These are phyloP conservation scores for Trichosporon coremiiforme DNA, from an alignment of 1,284 basidiomycete species.

Conservation along the genomic window DNA sequence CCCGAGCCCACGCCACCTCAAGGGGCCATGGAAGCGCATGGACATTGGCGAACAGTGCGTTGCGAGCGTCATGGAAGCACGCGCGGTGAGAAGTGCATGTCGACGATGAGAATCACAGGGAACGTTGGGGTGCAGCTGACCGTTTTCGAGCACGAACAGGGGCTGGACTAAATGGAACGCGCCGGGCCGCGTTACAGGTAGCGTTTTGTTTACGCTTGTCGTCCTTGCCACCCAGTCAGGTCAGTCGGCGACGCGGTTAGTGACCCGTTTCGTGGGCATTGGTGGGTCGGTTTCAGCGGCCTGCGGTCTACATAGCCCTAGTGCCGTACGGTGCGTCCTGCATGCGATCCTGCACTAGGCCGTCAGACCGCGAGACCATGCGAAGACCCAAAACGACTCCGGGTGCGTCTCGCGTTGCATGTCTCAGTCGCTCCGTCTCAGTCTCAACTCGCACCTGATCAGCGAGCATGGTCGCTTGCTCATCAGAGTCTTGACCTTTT, in stretches of 20 bases:
- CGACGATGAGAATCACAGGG: constrained; percentile 9
- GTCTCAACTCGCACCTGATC: neutral
- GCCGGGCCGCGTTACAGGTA: constrained; percentile 2
- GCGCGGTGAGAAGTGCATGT: neutral
- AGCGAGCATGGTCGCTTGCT: neutral
- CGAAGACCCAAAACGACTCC: no score
- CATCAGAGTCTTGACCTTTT: neutral
- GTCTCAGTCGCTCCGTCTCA: neutral
- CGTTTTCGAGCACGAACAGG: neutral
- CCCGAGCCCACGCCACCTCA: neutral
- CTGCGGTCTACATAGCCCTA: neutral
- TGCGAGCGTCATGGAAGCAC: neutral
- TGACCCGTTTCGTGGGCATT: neutral
- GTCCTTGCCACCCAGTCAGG: neutral
- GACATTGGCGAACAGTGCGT: no score
- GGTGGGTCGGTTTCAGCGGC: neutral
- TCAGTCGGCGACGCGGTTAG: no score
- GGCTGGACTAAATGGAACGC: constrained; percentile 5
- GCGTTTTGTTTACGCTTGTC: constrained; percentile 1
- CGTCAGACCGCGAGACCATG: neutral
- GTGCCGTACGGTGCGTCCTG: no score
- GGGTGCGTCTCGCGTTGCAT: neutral
- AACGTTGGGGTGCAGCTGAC: constrained; percentile 3
- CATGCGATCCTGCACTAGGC: neutral
- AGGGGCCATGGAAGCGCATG: neutral